phyloP scores from a whole-genome alignment of 176 grass and related monocot genomes.

The Phyllostachys edulis region DNA sequence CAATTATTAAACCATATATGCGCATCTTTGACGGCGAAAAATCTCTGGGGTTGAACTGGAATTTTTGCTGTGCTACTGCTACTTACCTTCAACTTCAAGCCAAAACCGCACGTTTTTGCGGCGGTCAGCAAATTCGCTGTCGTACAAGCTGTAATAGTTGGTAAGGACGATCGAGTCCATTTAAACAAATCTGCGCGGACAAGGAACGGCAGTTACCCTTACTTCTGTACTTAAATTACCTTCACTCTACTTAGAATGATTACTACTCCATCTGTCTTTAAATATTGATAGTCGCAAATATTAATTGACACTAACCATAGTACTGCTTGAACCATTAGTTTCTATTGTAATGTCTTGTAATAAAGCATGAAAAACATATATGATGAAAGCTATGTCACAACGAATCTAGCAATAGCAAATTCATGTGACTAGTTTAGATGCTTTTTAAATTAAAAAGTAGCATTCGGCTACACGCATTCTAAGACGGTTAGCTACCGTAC shows the following conservation, averaged over 20 bases:
- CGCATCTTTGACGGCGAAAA: conserved; percentile 32
- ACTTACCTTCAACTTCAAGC: not conserved
- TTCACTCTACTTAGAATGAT: not conserved
- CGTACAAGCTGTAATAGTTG: conserved; percentile 14
- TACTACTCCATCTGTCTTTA: not conserved
- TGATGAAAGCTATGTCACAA: not conserved
- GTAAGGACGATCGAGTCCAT: not conserved
- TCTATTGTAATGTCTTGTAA: too few relatives aligned
- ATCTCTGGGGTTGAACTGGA: conserved; percentile 3
- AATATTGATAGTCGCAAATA: not conserved
- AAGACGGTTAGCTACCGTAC: too few relatives aligned
- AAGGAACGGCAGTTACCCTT: not conserved
- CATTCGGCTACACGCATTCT: too few relatives aligned
- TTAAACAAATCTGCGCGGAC: not conserved
- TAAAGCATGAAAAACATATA: not conserved
- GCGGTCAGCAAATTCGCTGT: conserved; percentile 40
- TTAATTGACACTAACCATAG: not conserved
- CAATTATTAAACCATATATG: not conserved
- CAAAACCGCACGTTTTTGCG: conserved; percentile 26
- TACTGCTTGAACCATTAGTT: too few relatives aligned
- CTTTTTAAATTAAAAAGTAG: too few relatives aligned
- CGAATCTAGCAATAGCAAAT: not conserved
- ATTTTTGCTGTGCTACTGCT: not conserved
- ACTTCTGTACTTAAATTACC: not conserved
- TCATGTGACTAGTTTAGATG: too few relatives aligned